phyloP scores from a whole-genome alignment of 192 early-diverging fungal species.

The Coemansia sp. region DNA sequence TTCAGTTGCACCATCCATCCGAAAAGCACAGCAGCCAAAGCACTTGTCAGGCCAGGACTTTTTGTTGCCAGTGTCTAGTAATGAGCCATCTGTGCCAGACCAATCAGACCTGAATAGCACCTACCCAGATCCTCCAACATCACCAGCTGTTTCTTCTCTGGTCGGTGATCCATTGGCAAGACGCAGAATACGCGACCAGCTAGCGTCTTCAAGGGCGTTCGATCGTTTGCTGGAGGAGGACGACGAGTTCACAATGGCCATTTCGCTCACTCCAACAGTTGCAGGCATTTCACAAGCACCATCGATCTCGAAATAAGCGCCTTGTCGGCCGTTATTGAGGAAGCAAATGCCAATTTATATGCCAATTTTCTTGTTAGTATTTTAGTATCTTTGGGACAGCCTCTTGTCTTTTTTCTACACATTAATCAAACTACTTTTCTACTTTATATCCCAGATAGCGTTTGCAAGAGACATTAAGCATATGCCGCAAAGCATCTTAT shows the following conservation, averaged over 20 bases:
- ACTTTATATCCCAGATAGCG: too few relatives aligned
- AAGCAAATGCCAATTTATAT: too few relatives aligned
- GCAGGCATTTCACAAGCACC: constrained; percentile 20
- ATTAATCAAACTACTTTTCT: too few relatives aligned
- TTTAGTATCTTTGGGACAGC: too few relatives aligned
- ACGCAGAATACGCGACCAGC: constrained; percentile 47
- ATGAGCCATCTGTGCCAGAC: background rate
- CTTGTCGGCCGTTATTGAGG: background rate
- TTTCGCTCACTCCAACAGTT: constrained; percentile 42
- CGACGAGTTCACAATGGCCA: constrained; percentile 50
- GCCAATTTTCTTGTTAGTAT: too few relatives aligned
- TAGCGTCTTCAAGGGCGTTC: constrained; percentile 42
- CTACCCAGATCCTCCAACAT: constrained; percentile 17
- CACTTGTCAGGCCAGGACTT: background rate
- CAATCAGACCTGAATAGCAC: background rate
- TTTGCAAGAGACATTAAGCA: too few relatives aligned
- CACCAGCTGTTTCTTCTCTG: constrained; percentile 33
- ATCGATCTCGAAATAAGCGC: background rate
- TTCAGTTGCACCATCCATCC: constrained; percentile 21
- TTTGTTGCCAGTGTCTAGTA: constrained; percentile 1
- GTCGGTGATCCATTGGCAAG: constrained; percentile 42
- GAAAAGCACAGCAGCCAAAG: constrained; percentile 24
- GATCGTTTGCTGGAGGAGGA: constrained; percentile 47
- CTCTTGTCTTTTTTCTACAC: too few relatives aligned
- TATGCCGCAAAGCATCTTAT: too few relatives aligned